Evolutionary conservation across 23 red algal species (phyloP).

Genomic region (Gracilaria gracilis): DNA sequence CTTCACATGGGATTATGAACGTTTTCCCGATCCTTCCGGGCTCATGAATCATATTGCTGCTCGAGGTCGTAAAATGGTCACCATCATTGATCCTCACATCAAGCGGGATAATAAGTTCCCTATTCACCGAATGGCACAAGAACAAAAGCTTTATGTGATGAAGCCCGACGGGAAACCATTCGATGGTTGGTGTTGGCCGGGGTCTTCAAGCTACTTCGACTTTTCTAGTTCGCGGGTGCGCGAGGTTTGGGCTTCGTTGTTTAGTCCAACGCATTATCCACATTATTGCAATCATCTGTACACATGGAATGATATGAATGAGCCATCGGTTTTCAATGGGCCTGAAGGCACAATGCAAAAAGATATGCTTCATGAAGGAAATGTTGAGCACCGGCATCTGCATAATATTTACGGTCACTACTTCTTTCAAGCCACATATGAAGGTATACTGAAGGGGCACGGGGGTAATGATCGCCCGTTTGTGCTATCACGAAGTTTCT

Average conservation of each 20-base stretch:
- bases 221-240: constrained; percentile 66
- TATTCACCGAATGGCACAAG: constrained; percentile 71
- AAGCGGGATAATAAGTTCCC: constrained; percentile 84
- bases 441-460: constrained; percentile 79
- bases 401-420: constrained; percentile 95
- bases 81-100: constrained; percentile 97
- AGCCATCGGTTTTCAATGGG: constrained; percentile 97
- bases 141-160: constrained; percentile 71
- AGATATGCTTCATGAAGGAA: constrained; percentile 77
- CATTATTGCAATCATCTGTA: constrained; percentile 80
- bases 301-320: constrained; percentile 99
- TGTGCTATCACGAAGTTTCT: constrained; percentile 90
- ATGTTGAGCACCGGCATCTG: constrained; percentile 88
- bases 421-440: constrained; percentile 83
- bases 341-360: constrained; percentile 95
- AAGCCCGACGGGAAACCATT: constrained; percentile 74
- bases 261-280: constrained; percentile 75
- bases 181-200: constrained; percentile 96
- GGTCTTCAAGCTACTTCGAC: constrained; percentile 87
- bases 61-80: constrained; percentile 89
- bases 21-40: constrained; percentile 84
- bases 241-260: constrained; percentile 74
- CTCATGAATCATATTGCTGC: constrained; percentile 70
- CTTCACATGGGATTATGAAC: constrained; percentile 94
- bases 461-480: constrained; percentile 82